These are phyloP conservation scores for Sextonia rubra DNA, from an alignment of 164 flowering plant species.

Conservation along the genomic window DNA sequence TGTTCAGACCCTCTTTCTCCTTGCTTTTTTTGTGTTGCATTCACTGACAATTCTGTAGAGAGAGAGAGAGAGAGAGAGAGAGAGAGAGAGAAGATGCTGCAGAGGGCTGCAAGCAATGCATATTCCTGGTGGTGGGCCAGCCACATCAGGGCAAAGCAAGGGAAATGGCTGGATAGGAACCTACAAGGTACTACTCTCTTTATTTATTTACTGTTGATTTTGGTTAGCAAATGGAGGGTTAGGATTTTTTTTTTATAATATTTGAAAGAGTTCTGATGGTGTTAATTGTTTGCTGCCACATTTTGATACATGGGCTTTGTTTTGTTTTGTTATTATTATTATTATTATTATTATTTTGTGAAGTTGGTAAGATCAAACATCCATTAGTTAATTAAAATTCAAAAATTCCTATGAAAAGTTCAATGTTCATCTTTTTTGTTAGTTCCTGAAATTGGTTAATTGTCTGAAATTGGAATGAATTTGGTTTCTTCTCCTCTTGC, in stretches of 20 bases:
- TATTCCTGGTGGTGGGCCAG: slow-evolving; percentile 9
- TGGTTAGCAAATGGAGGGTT: neutral
- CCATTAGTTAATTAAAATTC: neutral
- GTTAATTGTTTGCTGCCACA: too few species aligned
- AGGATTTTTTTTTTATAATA: neutral
- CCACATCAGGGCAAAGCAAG: slow-evolving; percentile 8
- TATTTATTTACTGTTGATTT: neutral
- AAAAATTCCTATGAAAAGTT: too few species aligned
- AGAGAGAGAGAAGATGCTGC: slow-evolving; percentile 1
- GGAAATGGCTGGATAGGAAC: neutral
- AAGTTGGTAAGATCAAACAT: neutral
- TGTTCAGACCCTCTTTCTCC: neutral
- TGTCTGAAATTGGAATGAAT: too few species aligned
- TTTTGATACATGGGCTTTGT: too few species aligned
- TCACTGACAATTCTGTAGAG: neutral
- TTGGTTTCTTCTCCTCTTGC: too few species aligned
- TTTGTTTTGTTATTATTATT: neutral
- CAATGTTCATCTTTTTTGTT: neutral
- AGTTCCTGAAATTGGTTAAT: neutral
- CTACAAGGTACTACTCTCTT: neutral
- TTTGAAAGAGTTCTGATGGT: neutral
- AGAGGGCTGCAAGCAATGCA: slow-evolving; percentile 7
- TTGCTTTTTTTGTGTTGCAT: neutral
- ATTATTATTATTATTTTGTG: neutral
- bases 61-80: neutral